Base-by-base conservation (phyloP, 2,329 filamentous ascomycete genomes). In the Ceratocystis cacaofunesta region DNA sequence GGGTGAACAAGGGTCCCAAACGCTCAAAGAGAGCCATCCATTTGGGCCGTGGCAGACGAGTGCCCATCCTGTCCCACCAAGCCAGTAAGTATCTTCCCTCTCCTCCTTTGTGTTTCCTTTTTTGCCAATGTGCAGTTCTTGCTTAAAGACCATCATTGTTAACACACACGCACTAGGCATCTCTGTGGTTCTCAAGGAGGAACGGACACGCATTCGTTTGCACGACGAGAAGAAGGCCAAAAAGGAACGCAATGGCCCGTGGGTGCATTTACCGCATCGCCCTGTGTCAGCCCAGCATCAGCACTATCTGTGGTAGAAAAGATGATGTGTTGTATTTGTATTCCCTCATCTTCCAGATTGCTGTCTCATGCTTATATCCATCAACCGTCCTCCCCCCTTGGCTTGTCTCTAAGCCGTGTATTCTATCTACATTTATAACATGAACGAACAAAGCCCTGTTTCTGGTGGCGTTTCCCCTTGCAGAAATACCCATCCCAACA, bases 201-300 rank as follows among this genome's bases (percentile, higher is more conserved):
- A 97, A 75, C 88, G 88, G 75, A 96, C 94, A 5, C 82, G 91
- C 65, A 85, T 96, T 71, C 84, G 94, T 68, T 82, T 91, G 73
- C 84, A 87, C 72, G 80, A 89, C 66, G 91, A 96, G 72, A 84
- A 86, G 67, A 81, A 90, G 73, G 85, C 85, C 70, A 92, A 90
- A 78, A 82, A 88, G 74, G 80, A 82, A 65, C 85, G 85, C 72
- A 82, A 85, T 68, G 89, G 89, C 69, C 85, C 92, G 17, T 96
- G 92, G 92, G 83, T 88, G 12, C 90, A 92, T 71, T 78, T 97
- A 64, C 92, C 92, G 6, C 90, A 96, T 75, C 85, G 92, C 68
- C 89, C 88, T 5, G 81, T 99, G 65, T 86, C 87, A 68, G 86
- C 86, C 44, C 92, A 96, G 78, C 83, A 89, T 70, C 92, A 90